phyloP scores from a whole-genome alignment of 129 eudicot species.

The Sambucus nigra region DNA sequence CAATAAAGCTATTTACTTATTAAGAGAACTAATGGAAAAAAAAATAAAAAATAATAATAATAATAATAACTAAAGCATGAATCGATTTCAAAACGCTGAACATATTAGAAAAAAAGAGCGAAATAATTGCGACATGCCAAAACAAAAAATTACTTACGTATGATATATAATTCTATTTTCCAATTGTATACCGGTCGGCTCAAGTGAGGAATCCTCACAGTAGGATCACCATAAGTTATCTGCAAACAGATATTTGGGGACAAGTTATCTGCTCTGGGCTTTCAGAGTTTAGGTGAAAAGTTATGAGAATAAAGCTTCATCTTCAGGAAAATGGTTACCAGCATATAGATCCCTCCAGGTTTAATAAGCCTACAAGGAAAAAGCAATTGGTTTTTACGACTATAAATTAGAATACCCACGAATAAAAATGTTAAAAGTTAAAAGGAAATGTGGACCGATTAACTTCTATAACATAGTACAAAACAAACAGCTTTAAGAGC shows the following conservation, averaged over 20 bases:
- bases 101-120: background rate
- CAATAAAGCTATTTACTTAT: too few relatives aligned
- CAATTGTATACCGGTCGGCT: slow-evolving; percentile 68
- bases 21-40: too few relatives aligned
- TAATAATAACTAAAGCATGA: too few relatives aligned
- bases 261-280: slow-evolving; percentile 4
- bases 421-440: background rate
- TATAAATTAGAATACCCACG: slow-evolving; percentile 13
- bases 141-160: slow-evolving; percentile 50
- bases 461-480: background rate
- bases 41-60: too few relatives aligned
- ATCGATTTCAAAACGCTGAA: background rate
- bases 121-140: background rate
- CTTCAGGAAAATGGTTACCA: slow-evolving; percentile 45
- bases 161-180: slow-evolving; percentile 68
- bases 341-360: slow-evolving; percentile 90
- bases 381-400: slow-evolving; percentile 8
- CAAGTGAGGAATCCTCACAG: slow-evolving; percentile 70
- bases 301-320: slow-evolving; percentile 3
- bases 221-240: slow-evolving; percentile 98
- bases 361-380: slow-evolving; percentile 72
- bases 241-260: slow-evolving; percentile 24
- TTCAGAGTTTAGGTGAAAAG: background rate
- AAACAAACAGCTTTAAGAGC: slow-evolving; percentile 7
- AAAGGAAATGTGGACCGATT: background rate